Evolutionary conservation across 176 grass and related monocot genomes (phyloP), one percentile per base, ranked within the genome.

Genomic region (Otatea glauca): DNA sequence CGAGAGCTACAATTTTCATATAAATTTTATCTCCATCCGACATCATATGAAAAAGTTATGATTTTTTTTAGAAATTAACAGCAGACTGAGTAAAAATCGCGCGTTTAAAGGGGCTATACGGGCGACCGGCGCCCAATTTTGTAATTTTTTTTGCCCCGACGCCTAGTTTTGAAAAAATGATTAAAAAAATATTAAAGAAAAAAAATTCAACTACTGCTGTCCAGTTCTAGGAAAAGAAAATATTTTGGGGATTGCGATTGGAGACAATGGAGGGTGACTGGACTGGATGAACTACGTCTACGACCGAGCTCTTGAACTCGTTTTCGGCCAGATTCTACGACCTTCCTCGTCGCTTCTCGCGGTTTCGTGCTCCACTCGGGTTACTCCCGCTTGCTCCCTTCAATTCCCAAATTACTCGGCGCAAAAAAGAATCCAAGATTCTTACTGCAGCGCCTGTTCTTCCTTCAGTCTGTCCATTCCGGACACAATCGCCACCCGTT

Each of bases 271-370:
- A 29, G n/a, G n/a, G 9, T 25, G 50, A 45, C 41, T 71, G 14
- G 67, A 72, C 41, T 71, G 21, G 67, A 72, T 32, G 23, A 72
- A 71, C 29, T 34, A 16, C 23, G 42, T 60, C 29, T 34, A 16
- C 23, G 42, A 71, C 75, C 4, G 84, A 43, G 0, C 66, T 63
- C 17, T 13, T 21, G 29, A 41, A 39, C 59, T 61, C 43, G 3
- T 29, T 17, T 53, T 13, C 18, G 25, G 7, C 7, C 24, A 21
- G 50, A 76, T 76, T 76, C 51, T 55, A 23, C 32, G 18, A 69
- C 13, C 71, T 87, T 81, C 61, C 48, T 35, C 24, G 78, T 29
- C 49, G 1, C 70, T 69, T 70, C 66, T 55, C 37, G 47, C 24
- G 72, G 44, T 63, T 18, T 70, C 45, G 72, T 71, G 29, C 32